Base-by-base conservation (phyloP, 352 stramenopile genomes). In the Phytopythium helicoides region DNA sequence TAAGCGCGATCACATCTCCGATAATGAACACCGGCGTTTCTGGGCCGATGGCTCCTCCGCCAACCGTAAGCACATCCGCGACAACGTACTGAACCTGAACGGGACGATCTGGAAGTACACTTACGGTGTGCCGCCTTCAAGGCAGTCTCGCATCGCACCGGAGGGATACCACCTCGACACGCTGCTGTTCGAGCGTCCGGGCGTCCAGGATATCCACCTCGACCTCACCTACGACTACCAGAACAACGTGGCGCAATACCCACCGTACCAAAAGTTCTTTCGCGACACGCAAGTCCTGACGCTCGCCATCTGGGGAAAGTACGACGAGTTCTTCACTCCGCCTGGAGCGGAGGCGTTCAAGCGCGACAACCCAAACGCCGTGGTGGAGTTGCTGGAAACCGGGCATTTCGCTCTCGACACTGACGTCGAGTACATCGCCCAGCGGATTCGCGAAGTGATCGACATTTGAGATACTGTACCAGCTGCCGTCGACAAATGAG, bases 21-120 rank as follows among this genome's bases (percentile, higher is more conserved):
- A 75, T 39, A 1, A 68, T 50, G 36, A 73, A 84, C 8, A n/a
- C n/a, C n/a, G n/a, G n/a, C n/a, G n/a, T n/a, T n/a, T n/a, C 8
- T 47, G 40, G 40, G 40, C 40, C 1, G 40, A 47, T 4, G 6
- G 19, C 19, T 47, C 40, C 21, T 19, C 21, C 4, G 19, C 19
- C 9, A 47, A 47, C 40, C 40, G 40, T 23, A 19, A 47, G 21
- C 19, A 33, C 8, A 23, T 47, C 11, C 40, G 21, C 21, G 40
- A 47, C 21, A 47, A 31, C 40, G 40, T 47, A 23, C 10, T 47
- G 40, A 47, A 16, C 21, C 40, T 47, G 19, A 23, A 47, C 10
- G 40, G 40, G 18, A 47, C 40, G 19, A 19, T 19, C 9, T 47
- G 40, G 40, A 19, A 47, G 40, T 47, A 47, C 21, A 47, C 40